A percentile compares a stretch with the other conserved stretches of the same genome.
Conservation (phyloP, 1,139 yeast genomes). For the Blastobotrys capitulatus region DNA sequence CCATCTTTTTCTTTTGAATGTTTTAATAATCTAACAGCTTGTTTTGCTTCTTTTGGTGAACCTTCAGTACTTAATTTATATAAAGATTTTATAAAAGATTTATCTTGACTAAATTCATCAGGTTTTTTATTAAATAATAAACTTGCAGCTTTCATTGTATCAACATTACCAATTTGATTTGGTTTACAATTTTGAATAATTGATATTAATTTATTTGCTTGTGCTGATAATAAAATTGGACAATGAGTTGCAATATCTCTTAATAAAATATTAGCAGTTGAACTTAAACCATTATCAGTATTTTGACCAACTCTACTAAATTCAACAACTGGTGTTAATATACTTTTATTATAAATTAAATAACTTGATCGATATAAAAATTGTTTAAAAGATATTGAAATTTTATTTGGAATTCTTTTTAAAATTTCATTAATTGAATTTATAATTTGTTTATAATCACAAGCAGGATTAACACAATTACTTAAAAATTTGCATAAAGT, state of each 20-base stretch:
- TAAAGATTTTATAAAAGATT: slow-evolving; percentile 27
- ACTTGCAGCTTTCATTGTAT: slow-evolving; percentile 54
- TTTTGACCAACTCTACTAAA: slow-evolving; percentile 37
- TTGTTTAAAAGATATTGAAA: slow-evolving; percentile 37
- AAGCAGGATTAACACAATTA: slow-evolving; percentile 43
- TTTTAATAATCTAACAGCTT: slow-evolving; percentile 55
- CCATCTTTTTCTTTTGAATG: slow-evolving; percentile 40
- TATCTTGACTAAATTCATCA: slow-evolving; percentile 39
- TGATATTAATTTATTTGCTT: slow-evolving; percentile 47
- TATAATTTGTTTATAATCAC: slow-evolving; percentile 54
- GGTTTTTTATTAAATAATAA: slow-evolving; percentile 51
- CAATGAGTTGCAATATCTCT: slow-evolving; percentile 54
- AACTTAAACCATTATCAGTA: slow-evolving; percentile 29
- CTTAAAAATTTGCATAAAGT: slow-evolving; percentile 16
- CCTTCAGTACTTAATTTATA: slow-evolving; percentile 48
- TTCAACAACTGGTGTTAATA: slow-evolving; percentile 50
- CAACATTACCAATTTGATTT: slow-evolving; percentile 30
- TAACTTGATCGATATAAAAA: slow-evolving; percentile 59
- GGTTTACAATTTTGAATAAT: slow-evolving; percentile 34
- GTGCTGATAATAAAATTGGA: slow-evolving; percentile 62
- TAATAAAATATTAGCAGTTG: slow-evolving; percentile 48
- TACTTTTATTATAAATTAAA: slow-evolving; percentile 60
- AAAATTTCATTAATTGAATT: slow-evolving; percentile 60
- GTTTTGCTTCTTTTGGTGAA: slow-evolving; percentile 57
- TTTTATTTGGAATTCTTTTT: slow-evolving; percentile 33